A percentile compares a stretch with the other conserved stretches of the same genome.
Evolutionary conservation across 108 stramenopile species (phyloP).

Genomic region (Phaeodactylum tricornutum): DNA sequence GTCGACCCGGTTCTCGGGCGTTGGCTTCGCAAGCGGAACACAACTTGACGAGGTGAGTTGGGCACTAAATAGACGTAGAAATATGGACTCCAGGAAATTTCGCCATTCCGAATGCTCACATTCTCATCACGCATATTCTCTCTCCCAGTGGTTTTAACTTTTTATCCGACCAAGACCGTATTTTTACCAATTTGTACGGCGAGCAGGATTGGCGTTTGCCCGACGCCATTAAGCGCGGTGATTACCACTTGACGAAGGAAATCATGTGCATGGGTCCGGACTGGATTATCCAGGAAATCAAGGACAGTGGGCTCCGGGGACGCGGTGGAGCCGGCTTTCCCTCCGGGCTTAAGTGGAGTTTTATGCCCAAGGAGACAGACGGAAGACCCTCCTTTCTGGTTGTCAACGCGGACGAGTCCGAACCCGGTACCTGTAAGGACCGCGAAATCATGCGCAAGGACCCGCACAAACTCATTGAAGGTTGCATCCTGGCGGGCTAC

Average conservation of each 20-base stretch:
- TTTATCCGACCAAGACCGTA: conserved; percentile 97
- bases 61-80: not conserved
- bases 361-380: conserved; percentile 99
- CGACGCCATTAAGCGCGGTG: conserved; percentile 92
- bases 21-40: not conserved
- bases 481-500: conserved; percentile 96
- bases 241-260: conserved; percentile 94
- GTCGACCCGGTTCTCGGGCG: not conserved
- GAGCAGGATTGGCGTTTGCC: conserved; percentile 98
- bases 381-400: conserved; percentile 97
- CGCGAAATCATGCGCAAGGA: conserved; percentile 99
- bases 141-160: conserved; percentile 61
- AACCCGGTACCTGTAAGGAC: conserved; percentile 99
- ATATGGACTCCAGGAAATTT: not conserved
- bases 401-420: conserved; percentile 99
- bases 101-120: not conserved
- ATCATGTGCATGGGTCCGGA: conserved; percentile 99
- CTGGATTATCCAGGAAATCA: conserved; percentile 99
- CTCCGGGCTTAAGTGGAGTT: conserved; percentile 99
- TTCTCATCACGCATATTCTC: not conserved
- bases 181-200: conserved; percentile 99
- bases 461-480: conserved; percentile 99
- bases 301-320: conserved; percentile 96
- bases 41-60: not conserved
- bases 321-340: conserved; percentile 99